Conservation (phyloP, 1,284 basidiomycete species). For the Wallemia mellicola region DNA sequence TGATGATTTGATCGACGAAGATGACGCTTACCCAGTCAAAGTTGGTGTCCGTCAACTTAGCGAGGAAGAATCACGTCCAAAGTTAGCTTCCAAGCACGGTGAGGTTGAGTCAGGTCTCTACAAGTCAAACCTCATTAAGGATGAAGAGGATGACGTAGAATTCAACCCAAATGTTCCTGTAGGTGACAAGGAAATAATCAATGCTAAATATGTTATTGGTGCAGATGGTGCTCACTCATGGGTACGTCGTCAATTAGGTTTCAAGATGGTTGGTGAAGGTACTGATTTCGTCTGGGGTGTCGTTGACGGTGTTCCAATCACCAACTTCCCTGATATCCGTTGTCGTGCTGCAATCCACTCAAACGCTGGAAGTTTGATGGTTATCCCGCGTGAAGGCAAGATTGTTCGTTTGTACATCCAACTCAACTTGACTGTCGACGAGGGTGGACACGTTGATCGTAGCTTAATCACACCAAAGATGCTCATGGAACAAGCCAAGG, state of each 20-base stretch:
- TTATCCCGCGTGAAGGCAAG: conserved; percentile 36
- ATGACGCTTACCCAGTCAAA: conserved; percentile 8
- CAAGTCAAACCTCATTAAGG: conserved; percentile 8
- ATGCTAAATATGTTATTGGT: conserved; percentile 31
- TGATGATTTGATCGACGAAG: conserved; percentile 6
- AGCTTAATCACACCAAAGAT: conserved; percentile 27
- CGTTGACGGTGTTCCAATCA: conserved; percentile 33
- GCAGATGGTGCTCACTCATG: conserved; percentile 41
- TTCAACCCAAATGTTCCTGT: conserved; percentile 7
- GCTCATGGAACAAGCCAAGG: conserved; percentile 31
- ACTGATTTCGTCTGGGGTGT: conserved; percentile 45
- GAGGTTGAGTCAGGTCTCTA: background rate
- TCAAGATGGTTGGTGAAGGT: conserved; percentile 45
- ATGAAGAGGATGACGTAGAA: conserved; percentile 11
- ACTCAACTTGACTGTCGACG: conserved; percentile 24
- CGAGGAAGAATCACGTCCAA: conserved; percentile 12
- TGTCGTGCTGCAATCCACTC: conserved; percentile 30
- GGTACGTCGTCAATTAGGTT: conserved; percentile 36
- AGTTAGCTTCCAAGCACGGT: conserved; percentile 1
- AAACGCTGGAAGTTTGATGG: conserved; percentile 22
- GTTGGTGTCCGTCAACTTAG: conserved; percentile 10
- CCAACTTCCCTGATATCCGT: conserved; percentile 54
- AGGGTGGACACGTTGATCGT: conserved; percentile 32
- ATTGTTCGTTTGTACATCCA: conserved; percentile 45
- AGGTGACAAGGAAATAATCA: conserved; percentile 18